Percentiles rank a stretch among this genome's conserved stretches.
These are phyloP conservation scores for Chamaecyparis obtusa DNA, from an alignment of 75 land plant genomes.

Conservation along the genomic window DNA sequence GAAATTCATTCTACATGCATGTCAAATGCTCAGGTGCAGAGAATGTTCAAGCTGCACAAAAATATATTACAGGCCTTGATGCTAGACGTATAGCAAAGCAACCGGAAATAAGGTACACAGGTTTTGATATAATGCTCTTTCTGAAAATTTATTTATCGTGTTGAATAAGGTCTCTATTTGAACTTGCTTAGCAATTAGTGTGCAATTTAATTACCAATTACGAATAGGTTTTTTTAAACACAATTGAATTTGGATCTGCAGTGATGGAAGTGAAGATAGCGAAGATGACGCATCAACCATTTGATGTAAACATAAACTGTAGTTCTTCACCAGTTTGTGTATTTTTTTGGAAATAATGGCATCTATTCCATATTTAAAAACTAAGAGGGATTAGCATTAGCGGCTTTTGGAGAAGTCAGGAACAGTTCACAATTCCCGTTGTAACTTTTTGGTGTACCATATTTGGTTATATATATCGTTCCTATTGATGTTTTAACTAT, in stretches of 20 bases:
- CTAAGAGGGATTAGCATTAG: neutral
- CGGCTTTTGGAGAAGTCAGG: neutral
- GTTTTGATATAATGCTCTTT: neutral
- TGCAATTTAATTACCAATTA: neutral
- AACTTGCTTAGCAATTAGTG: neutral
- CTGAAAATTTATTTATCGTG: neutral
- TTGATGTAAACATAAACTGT: neutral
- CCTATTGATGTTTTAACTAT: neutral
- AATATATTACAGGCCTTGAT: constrained; percentile 91
- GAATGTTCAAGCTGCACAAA: constrained; percentile 82
- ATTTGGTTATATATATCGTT: neutral
- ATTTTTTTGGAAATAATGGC: neutral
- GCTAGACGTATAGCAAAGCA: constrained; percentile 88
- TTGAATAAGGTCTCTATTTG: neutral
- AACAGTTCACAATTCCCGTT: neutral
- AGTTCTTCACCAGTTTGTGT: neutral
- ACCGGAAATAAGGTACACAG: constrained; percentile 74
- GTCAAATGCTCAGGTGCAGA: constrained; percentile 52
- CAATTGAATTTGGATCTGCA: neutral
- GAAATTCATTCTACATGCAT: neutral
- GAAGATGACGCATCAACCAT: neutral
- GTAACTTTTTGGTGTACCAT: neutral
- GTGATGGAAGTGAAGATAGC: constrained; percentile 6
- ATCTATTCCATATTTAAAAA: neutral
- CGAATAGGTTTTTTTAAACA: neutral